A percentile compares a stretch with the other conserved stretches of the same genome.
Conservation (phyloP, 805 yeast species). For the Starmerella potacharoeniae region DNA sequence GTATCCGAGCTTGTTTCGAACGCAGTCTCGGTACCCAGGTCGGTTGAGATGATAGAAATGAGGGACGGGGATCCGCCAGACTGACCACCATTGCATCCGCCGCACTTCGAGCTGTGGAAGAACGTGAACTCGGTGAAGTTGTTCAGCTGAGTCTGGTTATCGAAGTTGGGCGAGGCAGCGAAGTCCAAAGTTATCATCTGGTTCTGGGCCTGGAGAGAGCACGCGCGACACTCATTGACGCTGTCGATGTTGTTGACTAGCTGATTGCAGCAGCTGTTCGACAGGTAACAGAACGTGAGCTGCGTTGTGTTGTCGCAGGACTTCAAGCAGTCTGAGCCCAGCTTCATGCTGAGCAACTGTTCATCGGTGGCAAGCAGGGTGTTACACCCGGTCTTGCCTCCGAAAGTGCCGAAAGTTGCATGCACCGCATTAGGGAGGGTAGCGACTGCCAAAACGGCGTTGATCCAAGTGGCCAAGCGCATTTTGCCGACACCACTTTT, state of each 20-base stretch:
- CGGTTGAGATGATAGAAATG: neutral
- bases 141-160: conserved; percentile 14
- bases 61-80: neutral
- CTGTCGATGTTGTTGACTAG: conserved; percentile 3
- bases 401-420: conserved; percentile 1
- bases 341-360: conserved; percentile 5
- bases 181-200: conserved; percentile 15
- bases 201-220: conserved; percentile 11
- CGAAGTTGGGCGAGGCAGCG: conserved; percentile 10
- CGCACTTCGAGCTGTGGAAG: conserved; percentile 8
- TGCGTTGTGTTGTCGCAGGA: conserved; percentile 11
- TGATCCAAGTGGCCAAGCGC: neutral
- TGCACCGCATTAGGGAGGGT: neutral
- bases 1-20: conserved; percentile 2
- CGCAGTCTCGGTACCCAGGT: conserved; percentile 6
- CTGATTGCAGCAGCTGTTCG: conserved; percentile 7
- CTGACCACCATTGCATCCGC: neutral
- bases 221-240: conserved; percentile 15
- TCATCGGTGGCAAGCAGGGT: neutral
- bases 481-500: neutral
- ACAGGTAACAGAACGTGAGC: conserved; percentile 10
- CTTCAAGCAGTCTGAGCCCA: conserved; percentile 11
- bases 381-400: conserved; percentile 1
- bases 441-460: neutral
- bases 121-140: conserved; percentile 19